A percentile compares a stretch with the other conserved stretches of the same genome.
Conservation (phyloP, 345 rosid genomes). For the Gynandropsis gynandra region DNA sequence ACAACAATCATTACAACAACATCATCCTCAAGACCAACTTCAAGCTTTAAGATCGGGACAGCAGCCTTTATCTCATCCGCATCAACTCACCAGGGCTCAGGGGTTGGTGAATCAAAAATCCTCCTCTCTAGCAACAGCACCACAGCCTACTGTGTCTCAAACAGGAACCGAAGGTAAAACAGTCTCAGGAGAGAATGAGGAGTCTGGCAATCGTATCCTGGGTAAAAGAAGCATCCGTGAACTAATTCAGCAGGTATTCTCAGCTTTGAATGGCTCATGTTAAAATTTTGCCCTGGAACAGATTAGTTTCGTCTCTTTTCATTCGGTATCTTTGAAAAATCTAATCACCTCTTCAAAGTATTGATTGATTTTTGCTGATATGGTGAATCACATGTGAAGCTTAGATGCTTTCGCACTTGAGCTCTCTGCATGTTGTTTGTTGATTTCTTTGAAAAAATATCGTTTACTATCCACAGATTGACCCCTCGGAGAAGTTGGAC, state of each 20-base stretch:
- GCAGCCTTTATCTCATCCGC: slow-evolving; percentile 51
- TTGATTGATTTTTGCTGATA: slow-evolving; percentile 5
- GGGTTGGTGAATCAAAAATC: slow-evolving; percentile 44
- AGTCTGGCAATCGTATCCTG: slow-evolving; percentile 53
- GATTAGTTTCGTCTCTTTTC: slow-evolving; percentile 1
- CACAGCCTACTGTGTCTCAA: slow-evolving; percentile 41
- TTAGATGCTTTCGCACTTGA: not conserved
- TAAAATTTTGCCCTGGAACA: slow-evolving; percentile 7
- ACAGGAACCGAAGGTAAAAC: slow-evolving; percentile 40
- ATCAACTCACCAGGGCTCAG: slow-evolving; percentile 44
- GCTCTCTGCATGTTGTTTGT: slow-evolving; percentile 4
- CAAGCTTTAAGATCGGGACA: slow-evolving; percentile 46
- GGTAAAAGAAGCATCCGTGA: slow-evolving; percentile 87
- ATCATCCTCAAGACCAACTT: slow-evolving; percentile 51
- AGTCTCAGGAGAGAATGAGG: slow-evolving; percentile 45
- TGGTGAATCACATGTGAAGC: not conserved
- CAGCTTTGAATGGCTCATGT: slow-evolving; percentile 5
- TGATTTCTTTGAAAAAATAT: not conserved
- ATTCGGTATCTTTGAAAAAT: not conserved
- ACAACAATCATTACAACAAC: slow-evolving; percentile 42
- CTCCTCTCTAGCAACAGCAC: slow-evolving; percentile 34
- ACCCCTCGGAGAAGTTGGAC: slow-evolving; percentile 81
- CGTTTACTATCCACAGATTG: slow-evolving; percentile 48
- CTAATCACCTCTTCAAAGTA: slow-evolving; percentile 3
- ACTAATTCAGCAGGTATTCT: slow-evolving; percentile 70